A percentile compares a stretch with the other conserved stretches of the same genome.
These are phyloP conservation scores for Acanthamoeba triangularis DNA, from an alignment of 208 protist genomes.

Conservation along the genomic window DNA sequence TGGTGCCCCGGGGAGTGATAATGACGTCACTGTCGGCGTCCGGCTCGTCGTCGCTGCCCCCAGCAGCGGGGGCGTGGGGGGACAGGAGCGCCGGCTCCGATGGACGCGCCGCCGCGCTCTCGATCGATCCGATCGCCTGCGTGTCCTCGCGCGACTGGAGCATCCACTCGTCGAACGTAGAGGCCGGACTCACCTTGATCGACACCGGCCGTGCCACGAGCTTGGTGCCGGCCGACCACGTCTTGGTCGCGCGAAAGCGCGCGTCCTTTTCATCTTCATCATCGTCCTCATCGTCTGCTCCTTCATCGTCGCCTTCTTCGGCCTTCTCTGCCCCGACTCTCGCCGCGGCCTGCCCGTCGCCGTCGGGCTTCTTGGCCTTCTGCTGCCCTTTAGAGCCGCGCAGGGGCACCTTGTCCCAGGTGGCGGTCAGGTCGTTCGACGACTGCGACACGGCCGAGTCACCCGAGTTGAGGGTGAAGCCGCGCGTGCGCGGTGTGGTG, in stretches of 20 bases:
- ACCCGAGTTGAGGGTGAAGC: too few species aligned
- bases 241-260: neutral
- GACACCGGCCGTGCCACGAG: neutral
- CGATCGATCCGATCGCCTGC: neutral
- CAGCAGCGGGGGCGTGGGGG: too few species aligned
- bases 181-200: neutral
- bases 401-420: neutral
- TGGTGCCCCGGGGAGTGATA: too few species aligned
- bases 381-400: neutral
- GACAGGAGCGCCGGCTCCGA: neutral
- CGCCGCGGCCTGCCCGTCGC: neutral
- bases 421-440: neutral
- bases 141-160: neutral
- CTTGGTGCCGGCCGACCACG: slow-evolving; percentile 16
- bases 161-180: slow-evolving; percentile 12
- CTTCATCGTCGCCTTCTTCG: neutral
- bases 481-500: neutral
- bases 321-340: neutral
- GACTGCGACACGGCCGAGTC: neutral
- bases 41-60: too few species aligned
- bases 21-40: too few species aligned
- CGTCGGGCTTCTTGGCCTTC: neutral
- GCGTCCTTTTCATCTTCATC: neutral
- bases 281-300: neutral
- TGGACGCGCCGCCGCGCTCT: neutral